Evolutionary conservation across 1,284 basidiomycete genomes (phyloP), one percentile per base, ranked within the genome.

Genomic region (Puccinia hordei): DNA sequence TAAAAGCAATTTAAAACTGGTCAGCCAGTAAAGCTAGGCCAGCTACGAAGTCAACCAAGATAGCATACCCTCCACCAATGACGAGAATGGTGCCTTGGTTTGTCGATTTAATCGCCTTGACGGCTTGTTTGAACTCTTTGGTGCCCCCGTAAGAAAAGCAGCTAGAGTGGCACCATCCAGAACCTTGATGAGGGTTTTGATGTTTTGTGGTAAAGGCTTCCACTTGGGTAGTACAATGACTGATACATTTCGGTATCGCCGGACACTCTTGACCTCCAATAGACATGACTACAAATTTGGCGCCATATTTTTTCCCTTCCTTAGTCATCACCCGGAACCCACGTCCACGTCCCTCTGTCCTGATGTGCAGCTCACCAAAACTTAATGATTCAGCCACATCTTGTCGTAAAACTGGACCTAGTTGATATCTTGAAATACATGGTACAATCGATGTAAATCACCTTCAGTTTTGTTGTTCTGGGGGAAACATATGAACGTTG

Each of bases 211-310:
- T 15, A 19, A 38, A 33, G 30, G 4, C 1, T 4, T 38, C 44
- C 49, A 44, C 33, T 17, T 59, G 33, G 30, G 41, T 2, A n/a
- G 24, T n/a, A 38, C 33, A 51, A 41, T 59, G 44, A 15, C 19
- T 53, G 19, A 80, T 33, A 46, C 55, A 80, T 41, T 71, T 44
- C 35, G 78, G 78, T 51, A 80, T 72, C 13, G 44, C 35, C 9
- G 78, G 78, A 55, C 24, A 44, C 69, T 80, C 78, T 55, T 80
- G 78, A 41, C 69, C 69, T 27, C 78, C 78, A 46, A 80, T 80
- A 4, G 78, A 80, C 71, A 80, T 80, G 49, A 80, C 71, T 17
- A 80, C 78, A 55, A 73, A 73, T 49, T 72, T 80, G 24, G 78
- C 69, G 8, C 78, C 78, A 33, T 66, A 80, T 66, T 13, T 73